These are phyloP conservation scores for Fragaria iinumae DNA, from an alignment of 306 rosid genomes.

Conservation along the genomic window DNA sequence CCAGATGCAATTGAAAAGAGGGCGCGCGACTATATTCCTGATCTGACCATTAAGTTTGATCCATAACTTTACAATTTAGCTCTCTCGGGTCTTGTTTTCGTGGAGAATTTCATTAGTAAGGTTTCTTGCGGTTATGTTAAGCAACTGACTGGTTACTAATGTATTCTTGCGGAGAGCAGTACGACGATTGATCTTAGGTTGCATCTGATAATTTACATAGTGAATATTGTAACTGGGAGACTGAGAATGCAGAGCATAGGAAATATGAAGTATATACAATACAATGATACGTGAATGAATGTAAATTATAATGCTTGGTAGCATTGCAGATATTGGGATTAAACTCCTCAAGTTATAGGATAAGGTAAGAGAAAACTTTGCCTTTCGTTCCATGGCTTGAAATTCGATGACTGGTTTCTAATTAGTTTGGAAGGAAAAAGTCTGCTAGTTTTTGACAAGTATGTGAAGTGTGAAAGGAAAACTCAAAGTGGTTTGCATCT, in stretches of 20 bases:
- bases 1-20: constrained; percentile 12
- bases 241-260: neutral
- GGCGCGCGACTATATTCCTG: constrained; percentile 8
- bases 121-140: neutral
- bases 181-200: neutral
- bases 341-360: neutral
- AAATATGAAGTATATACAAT: neutral
- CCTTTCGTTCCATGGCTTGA: neutral
- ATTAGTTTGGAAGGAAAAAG: neutral
- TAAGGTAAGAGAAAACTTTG: neutral
- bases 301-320: neutral
- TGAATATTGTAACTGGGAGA: neutral
- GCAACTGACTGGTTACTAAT: neutral
- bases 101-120: neutral
- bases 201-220: neutral
- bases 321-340: neutral
- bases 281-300: neutral
- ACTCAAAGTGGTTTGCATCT: neutral
- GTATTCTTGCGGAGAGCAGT: neutral
- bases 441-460: neutral
- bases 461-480: neutral
- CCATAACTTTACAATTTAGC: neutral
- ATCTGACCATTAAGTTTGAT: constrained; percentile 1
- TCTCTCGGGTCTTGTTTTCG: neutral
- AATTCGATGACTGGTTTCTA: neutral